These are phyloP conservation scores for Vitis vinifera DNA, from an alignment of 164 flowering plant species.

Conservation along the genomic window DNA sequence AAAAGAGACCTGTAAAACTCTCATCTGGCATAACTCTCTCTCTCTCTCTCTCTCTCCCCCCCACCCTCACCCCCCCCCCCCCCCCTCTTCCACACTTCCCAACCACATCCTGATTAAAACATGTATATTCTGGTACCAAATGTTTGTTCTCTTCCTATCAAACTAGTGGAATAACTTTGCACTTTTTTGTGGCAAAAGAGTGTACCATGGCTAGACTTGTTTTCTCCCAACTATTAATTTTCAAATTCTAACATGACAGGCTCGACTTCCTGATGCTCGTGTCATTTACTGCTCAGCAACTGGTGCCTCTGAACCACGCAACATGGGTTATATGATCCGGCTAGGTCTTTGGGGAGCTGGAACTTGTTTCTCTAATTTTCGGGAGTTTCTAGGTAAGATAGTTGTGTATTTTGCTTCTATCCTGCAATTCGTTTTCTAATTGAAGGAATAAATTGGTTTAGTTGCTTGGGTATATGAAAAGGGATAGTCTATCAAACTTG, in stretches of 20 bases:
- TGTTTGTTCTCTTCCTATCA: background rate
- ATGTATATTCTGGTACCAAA: background rate
- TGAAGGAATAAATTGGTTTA: too few species aligned
- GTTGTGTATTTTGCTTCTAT: background rate
- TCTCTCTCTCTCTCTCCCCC: too few species aligned
- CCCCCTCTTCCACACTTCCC: background rate
- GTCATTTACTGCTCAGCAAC: slow-evolving; percentile 98
- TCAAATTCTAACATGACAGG: slow-evolving; percentile 49
- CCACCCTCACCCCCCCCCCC: too few species aligned
- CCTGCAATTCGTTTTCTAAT: too few species aligned
- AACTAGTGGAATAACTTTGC: background rate
- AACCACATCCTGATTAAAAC: background rate
- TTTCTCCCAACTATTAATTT: slow-evolving; percentile 14
- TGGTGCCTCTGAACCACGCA: slow-evolving; percentile 99
- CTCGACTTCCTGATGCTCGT: slow-evolving; percentile 89
- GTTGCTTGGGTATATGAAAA: too few species aligned
- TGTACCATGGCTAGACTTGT: background rate
- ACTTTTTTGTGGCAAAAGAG: background rate
- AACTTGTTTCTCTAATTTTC: slow-evolving; percentile 74
- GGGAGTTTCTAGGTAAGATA: slow-evolving; percentile 70
- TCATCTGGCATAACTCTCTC: too few species aligned
- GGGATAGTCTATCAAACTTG: too few species aligned
- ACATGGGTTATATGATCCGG: slow-evolving; percentile 97
- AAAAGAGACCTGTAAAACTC: too few species aligned
- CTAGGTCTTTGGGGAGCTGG: slow-evolving; percentile 99